Evolutionary conservation across 352 stramenopile genomes (phyloP), one percentile per base, ranked within the genome.

Genomic region (Thalassiosira livingstoniorum): DNA sequence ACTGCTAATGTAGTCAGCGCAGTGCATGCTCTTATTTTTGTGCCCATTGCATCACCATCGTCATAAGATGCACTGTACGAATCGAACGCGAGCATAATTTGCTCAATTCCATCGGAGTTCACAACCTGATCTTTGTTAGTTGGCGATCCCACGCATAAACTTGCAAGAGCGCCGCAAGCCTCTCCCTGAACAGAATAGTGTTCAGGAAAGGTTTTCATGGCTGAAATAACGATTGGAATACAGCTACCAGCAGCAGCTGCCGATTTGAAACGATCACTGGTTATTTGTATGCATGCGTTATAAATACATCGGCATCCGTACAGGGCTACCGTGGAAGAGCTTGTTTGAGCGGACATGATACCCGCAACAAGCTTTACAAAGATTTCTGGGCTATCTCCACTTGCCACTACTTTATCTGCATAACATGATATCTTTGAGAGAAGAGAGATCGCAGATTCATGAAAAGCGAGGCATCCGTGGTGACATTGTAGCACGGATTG

Each of bases 341-440:
- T 35, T 5, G 57, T 39, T 51, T 68, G 5, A 5, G 29, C 45
- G 11, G 21, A 23, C 72, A 80, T 74, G 34, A 79, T 73, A 10
- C 23, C 29, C 45, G 45, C 0, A 47, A 72, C 71, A 45, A 47
- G 13, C 11, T 37, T 43, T n/a, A 27, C 32, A 66, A 72, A 79
- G 27, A 18, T 29, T 18, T 51, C 31, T 47, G 15, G 4, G 18
- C 39, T 23, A 32, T 51, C 32, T 37, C 35, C 5, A n/a, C n/a
- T n/a, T n/a, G n/a, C n/a, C n/a, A n/a, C n/a, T n/a, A 37, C 23
- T 10, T 51, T 25, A 23, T 11, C 35, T 34, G 25, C 15, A 72
- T 51, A 72, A 54, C n/a, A 64, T 39, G 79, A 82, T 29, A 86
- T 71, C 27, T 79, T 78, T 10, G 72, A 86, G 0, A 86, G 60